Base-by-base conservation (phyloP, 352 stramenopile species). In the Globisporangium emineosum region DNA sequence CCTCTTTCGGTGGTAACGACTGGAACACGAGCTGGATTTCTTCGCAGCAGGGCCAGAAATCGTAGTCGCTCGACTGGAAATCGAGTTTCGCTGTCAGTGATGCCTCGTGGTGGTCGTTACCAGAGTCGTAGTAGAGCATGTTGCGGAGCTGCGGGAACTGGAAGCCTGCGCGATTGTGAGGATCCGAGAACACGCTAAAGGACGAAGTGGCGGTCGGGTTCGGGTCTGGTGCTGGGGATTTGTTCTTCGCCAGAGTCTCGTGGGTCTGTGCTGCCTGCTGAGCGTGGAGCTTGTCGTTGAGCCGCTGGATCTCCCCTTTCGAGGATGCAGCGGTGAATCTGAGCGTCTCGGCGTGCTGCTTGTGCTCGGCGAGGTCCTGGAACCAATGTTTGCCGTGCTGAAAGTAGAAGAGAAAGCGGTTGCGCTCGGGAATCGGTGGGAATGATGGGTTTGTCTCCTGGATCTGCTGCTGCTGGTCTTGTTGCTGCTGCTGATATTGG, bases 21-120 rank as follows among this genome's bases (percentile, higher is more conserved):
- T 66, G 67, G 64, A 88, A 88, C 25, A 81, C 66, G n/a, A 76
- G 68, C 53, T 79, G 3, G 0, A 91, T 72, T 62, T 91, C 76
- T 1, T 78, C 62, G 33, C 61, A 67, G 19, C 75, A 68, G 0
- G 73, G 76, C 66, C 81, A 72, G 45, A 81, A 77, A 40, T 75
- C 78, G 49, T 86, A 79, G 60, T 86, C 72, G 10, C 62, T 57
- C 2, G 69, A 17, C 12, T 70, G 59, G 52, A 86, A 37, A 30
- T 79, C 69, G 1, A 79, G 62, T 2, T 43, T 21, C 8, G n/a
- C 64, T 25, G 17, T 65, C 45, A 21, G 45, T 57, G 10, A 10
- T 15, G 42, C 6, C n/a, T 19, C 23, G 25, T n/a, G 21, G 40
- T 7, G 8, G 21, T 7, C 33, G 33, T 23, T 53, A 15, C 32